Evolutionary conservation across 768 basidiomycete genomes (phyloP), one percentile per base, ranked within the genome.

Genomic region (Dioszegia hungarica): DNA sequence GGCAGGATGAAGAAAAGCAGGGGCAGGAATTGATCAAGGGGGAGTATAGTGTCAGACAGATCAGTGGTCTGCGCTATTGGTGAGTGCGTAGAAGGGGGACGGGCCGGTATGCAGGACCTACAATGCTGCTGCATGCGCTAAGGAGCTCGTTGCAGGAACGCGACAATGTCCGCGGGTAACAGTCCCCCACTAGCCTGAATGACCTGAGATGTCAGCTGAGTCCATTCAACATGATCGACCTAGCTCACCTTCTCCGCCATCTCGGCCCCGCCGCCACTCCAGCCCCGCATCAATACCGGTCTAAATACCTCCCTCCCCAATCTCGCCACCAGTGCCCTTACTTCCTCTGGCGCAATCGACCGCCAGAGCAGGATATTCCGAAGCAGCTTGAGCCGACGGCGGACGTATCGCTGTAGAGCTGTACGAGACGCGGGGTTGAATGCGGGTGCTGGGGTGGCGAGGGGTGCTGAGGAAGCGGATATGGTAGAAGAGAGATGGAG

Each of bases 211-310:
- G 54, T 61, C 48, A 58, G 51, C 57, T 39, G n/a, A 1, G 11
- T 20, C 27, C 34, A 12, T 3, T 22, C 29, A 25, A n/a, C 33
- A 15, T 27, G 34, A 22, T 15, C 17, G 20, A 29, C 28, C 14
- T 22, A 36, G 63, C 74, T 54, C 59, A 89, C 89, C 82, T 82
- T 83, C 27, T 76, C 78, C 55, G 82, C 78, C 57, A 82, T 76
- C 36, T 83, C 83, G 73, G 86, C 81, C 1, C 90, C 90, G 11
- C 92, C 90, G 34, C 89, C 86, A 39, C 90, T 89, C 92, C 91
- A 95, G 9, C 87, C 87, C 54, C 80, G 81, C 59, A 84, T 81
- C 5, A 90, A 85, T 28, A 88, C 79, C 5, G 82, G 83, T 47
- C 86, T 66, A 39, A 92, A 80, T 59, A 81, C 81, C 19, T 81